phyloP scores from a whole-genome alignment of 352 stramenopile species.

The Globisporangium viniferum region DNA sequence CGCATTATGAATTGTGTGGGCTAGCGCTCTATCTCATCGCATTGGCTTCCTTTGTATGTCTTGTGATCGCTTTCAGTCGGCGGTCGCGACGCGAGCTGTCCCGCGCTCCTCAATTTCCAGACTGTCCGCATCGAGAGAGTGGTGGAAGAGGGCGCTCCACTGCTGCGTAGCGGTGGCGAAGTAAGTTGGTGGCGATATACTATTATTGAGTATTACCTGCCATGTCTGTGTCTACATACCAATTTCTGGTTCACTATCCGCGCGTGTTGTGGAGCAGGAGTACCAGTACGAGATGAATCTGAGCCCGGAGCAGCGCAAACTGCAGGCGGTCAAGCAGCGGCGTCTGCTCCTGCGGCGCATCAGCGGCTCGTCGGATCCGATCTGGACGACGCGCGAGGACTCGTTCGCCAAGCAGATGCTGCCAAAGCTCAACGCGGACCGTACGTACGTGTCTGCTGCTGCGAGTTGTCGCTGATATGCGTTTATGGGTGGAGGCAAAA shows the following conservation, averaged over 20 bases:
- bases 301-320: slow-evolving; percentile 43
- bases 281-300: slow-evolving; percentile 70
- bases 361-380: slow-evolving; percentile 36
- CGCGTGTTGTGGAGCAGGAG: slow-evolving; percentile 31
- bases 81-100: slow-evolving; percentile 32
- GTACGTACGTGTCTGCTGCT: slow-evolving; percentile 23
- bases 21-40: neutral
- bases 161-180: slow-evolving; percentile 75
- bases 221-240: neutral
- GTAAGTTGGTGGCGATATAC: slow-evolving; percentile 18
- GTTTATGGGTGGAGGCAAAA: neutral
- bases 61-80: slow-evolving; percentile 31
- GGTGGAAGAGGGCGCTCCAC: slow-evolving; percentile 53
- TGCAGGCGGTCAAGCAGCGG: slow-evolving; percentile 59
- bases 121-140: slow-evolving; percentile 58
- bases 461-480: neutral
- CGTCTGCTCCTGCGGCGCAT: slow-evolving; percentile 67
- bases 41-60: neutral
- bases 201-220: neutral
- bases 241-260: neutral
- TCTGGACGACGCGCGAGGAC: slow-evolving; percentile 69
- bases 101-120: slow-evolving; percentile 47
- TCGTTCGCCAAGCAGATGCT: slow-evolving; percentile 61
- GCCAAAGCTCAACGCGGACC: slow-evolving; percentile 56
- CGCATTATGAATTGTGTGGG: neutral